Evolutionary conservation across 2,329 filamentous ascomycete genomes (phyloP), one percentile per base, ranked within the genome.

Genomic region (Nectriaceae sp.): DNA sequence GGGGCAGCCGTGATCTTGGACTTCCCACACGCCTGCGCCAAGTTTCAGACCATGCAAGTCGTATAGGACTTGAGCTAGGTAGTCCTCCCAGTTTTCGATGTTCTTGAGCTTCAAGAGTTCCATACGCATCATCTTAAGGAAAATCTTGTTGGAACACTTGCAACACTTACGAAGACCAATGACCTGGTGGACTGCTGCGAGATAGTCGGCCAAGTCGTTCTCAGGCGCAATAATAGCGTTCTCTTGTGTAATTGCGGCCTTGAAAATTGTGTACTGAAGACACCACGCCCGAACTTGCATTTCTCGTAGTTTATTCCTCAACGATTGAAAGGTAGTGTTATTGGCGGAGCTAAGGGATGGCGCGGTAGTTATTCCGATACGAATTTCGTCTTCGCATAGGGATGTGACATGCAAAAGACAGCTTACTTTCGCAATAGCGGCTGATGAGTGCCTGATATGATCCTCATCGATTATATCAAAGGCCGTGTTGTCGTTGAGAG

Each of bases 241-340:
- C 8, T 72, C 68, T 56, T 88, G 83, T 56, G 92, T 88, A 21
- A 92, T 84, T 3, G 83, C 88, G 53, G 91, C 86, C 63, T 87
- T 88, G 37, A 97, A 69, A 43, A 97, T 72, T 0, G 83, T 81
- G 64, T 97, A 99, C 54, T 93, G 85, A 33, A 97, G 72, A 31
- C 89, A 90, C 93, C 94, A 97, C 11, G 86, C 83, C 26, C 90
- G 85, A 3, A 96, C 82, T 61, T 96, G 87, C 77, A 96, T 88
- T 58, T 97, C 91, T 35, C 90, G 85, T 37, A 97, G 74, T 62
- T 87, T 90, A 46, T 81, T 84, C 47, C 85, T 79, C 5, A 72
- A 57, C 2, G 73, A 67, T 46, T 77, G 74, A 49, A 82, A 82
- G 1, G 75, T 76, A 61, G 83, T 64, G 73, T 83, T 70, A 74